A percentile compares a stretch with the other conserved stretches of the same genome.
Conservation (phyloP, 2,329 filamentous ascomycete species). For the Rosellinia necatrix region DNA sequence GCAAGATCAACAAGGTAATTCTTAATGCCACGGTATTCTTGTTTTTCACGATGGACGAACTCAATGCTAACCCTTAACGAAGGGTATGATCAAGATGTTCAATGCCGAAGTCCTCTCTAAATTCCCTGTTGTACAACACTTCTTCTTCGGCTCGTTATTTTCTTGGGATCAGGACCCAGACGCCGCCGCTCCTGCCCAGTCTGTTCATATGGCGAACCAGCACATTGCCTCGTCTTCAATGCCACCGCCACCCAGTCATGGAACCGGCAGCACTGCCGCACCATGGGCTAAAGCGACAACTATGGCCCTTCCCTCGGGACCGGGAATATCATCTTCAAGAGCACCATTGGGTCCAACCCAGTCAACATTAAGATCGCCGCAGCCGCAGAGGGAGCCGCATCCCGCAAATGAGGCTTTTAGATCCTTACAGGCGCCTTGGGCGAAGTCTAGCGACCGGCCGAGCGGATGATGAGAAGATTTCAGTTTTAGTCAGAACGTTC, state of each 20-base stretch:
- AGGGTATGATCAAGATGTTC: conserved; percentile 99
- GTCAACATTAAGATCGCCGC: conserved; percentile 29
- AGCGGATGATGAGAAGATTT: conserved; percentile 36
- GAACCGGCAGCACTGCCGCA: conserved; percentile 45
- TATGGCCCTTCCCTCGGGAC: conserved; percentile 44
- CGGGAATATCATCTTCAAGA: conserved; percentile 40
- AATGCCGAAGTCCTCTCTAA: conserved; percentile 95
- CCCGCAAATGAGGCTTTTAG: conserved; percentile 22
- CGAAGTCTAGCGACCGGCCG: conserved; percentile 36
- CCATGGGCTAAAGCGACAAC: conserved; percentile 51
- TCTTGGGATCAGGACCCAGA: conserved; percentile 72
- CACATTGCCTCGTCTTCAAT: conserved; percentile 44
- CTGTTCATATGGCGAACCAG: conserved; percentile 63
- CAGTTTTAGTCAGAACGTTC: no score
- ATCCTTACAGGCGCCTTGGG: conserved; percentile 35
- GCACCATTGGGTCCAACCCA: conserved; percentile 32
- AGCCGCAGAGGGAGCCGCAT: conserved; percentile 29
- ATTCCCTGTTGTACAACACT: conserved; percentile 98
- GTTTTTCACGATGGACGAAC: neutral
- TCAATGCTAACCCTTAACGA: neutral
- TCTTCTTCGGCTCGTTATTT: conserved; percentile 80
- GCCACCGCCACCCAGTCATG: conserved; percentile 30
- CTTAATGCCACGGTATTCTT: neutral
- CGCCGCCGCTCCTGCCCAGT: conserved; percentile 53
- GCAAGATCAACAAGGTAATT: conserved; percentile 86